Percentiles rank a stretch among this genome's conserved stretches.
These are phyloP conservation scores for Pythium brachiatum DNA, from an alignment of 352 stramenopile genomes.

Conservation along the genomic window DNA sequence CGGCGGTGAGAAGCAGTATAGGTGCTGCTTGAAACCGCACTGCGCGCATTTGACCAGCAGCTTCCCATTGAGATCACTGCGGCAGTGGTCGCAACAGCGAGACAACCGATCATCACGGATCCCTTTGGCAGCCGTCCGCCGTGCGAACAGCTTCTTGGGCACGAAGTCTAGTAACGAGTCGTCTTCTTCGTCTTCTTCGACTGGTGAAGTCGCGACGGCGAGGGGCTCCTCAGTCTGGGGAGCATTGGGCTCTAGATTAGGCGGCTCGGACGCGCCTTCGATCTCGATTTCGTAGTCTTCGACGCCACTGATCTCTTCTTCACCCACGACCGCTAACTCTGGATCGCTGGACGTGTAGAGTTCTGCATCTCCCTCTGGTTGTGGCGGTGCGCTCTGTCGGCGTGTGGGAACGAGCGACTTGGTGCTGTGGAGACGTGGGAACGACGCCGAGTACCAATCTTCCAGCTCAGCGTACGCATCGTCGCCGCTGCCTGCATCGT, in stretches of 20 bases:
- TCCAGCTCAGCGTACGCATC: conserved; percentile 23
- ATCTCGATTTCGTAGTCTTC: conserved; percentile 19
- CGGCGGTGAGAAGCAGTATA: conserved; percentile 69
- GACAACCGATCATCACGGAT: background rate
- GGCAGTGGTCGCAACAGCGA: conserved; percentile 44
- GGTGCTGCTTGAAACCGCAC: conserved; percentile 54
- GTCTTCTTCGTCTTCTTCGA: background rate
- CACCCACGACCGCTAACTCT: background rate
- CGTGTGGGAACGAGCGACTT: conserved; percentile 13
- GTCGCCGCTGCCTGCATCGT: background rate
- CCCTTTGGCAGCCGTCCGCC: background rate
- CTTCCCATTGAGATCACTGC: conserved; percentile 67
- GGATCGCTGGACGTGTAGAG: background rate
- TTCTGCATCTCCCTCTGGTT: background rate
- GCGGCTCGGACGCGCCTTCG: background rate
- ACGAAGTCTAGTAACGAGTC: conserved; percentile 8
- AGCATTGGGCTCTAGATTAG: background rate
- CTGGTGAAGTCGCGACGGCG: background rate
- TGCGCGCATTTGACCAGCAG: conserved; percentile 46
- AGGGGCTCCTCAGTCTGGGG: background rate
- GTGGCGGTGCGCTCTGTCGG: background rate
- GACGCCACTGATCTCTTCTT: background rate
- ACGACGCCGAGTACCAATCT: conserved; percentile 26
- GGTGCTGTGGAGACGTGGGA: conserved; percentile 20
- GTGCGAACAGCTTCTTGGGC: conserved; percentile 20